A percentile compares a stretch with the other conserved stretches of the same genome.
Conservation (phyloP, 2,329 filamentous ascomycete species). For the Colletotrichum somersetense region DNA sequence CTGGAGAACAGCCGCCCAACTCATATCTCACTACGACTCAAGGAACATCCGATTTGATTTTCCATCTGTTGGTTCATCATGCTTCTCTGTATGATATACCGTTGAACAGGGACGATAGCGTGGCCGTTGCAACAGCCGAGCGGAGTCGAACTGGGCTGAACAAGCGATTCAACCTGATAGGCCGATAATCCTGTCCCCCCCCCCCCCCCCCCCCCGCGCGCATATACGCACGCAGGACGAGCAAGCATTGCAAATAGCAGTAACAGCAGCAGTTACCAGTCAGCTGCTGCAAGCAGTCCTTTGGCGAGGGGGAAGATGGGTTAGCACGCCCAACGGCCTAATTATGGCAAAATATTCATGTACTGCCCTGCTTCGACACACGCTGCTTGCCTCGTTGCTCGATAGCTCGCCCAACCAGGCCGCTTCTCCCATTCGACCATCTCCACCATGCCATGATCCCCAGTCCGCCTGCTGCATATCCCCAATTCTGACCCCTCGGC, state of each 20-base stretch:
- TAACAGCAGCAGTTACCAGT: slow-evolving; percentile 2
- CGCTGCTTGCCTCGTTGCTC: slow-evolving; percentile 33
- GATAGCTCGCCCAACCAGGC: slow-evolving; percentile 39
- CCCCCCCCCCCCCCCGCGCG: slow-evolving; percentile 9
- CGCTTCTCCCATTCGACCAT: slow-evolving; percentile 19
- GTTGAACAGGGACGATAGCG: slow-evolving; percentile 10
- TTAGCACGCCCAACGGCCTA: slow-evolving; percentile 32
- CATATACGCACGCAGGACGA: slow-evolving; percentile 29
- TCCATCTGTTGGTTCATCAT: slow-evolving; percentile 22
- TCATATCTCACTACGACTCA: slow-evolving; percentile 29
- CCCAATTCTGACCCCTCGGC: slow-evolving; percentile 42
- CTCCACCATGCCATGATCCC: slow-evolving; percentile 33
- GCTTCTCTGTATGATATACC: slow-evolving; percentile 16
- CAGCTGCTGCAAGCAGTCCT: slow-evolving; percentile 16
- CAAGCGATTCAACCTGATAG: slow-evolving; percentile 31
- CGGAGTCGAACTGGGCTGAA: slow-evolving; percentile 15
- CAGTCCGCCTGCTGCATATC: slow-evolving; percentile 31
- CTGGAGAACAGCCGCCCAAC: slow-evolving; percentile 33
- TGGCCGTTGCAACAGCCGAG: slow-evolving; percentile 13
- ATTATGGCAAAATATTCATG: slow-evolving; percentile 43
- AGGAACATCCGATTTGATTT: slow-evolving; percentile 25
- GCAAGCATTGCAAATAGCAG: slow-evolving; percentile 35
- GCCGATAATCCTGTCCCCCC: slow-evolving; percentile 30
- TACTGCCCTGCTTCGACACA: slow-evolving; percentile 36
- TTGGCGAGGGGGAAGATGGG: slow-evolving; percentile 7